Conservation (phyloP, 2,329 filamentous ascomycete species). For the Colletotrichum tamarilloi region DNA sequence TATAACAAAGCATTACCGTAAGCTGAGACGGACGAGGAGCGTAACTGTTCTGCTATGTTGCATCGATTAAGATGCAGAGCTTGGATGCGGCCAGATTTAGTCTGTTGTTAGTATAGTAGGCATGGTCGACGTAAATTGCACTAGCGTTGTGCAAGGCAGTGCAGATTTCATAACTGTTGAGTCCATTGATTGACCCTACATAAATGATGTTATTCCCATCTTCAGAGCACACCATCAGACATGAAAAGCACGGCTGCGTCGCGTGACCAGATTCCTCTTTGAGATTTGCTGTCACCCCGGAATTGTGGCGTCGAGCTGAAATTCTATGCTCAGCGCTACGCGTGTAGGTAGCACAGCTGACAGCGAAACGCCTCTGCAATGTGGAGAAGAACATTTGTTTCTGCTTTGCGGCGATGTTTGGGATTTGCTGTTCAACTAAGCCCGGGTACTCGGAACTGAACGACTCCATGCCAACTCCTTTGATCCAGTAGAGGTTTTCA, state of each 20-base stretch:
- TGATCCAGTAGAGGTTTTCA: no score
- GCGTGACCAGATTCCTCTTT: background rate
- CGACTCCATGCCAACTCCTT: no score
- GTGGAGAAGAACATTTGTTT: background rate
- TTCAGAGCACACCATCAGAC: background rate
- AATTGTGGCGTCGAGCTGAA: background rate
- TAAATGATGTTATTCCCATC: background rate
- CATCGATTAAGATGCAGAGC: background rate
- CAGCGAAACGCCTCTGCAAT: background rate
- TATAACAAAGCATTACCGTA: background rate
- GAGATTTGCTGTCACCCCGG: background rate
- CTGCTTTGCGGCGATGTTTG: background rate
- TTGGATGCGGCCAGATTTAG: background rate
- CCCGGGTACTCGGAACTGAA: background rate
- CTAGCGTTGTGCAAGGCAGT: background rate
- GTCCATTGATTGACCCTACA: background rate
- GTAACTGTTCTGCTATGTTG: background rate
- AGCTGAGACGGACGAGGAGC: background rate
- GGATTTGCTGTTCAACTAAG: background rate
- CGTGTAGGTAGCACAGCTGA: no score
- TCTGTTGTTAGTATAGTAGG: background rate
- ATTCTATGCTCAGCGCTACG: background rate
- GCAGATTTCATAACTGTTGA: background rate
- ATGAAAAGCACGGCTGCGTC: background rate
- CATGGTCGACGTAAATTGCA: background rate